phyloP scores from a whole-genome alignment of 2,329 filamentous ascomycete genomes.

The Cladosporium sp. region DNA sequence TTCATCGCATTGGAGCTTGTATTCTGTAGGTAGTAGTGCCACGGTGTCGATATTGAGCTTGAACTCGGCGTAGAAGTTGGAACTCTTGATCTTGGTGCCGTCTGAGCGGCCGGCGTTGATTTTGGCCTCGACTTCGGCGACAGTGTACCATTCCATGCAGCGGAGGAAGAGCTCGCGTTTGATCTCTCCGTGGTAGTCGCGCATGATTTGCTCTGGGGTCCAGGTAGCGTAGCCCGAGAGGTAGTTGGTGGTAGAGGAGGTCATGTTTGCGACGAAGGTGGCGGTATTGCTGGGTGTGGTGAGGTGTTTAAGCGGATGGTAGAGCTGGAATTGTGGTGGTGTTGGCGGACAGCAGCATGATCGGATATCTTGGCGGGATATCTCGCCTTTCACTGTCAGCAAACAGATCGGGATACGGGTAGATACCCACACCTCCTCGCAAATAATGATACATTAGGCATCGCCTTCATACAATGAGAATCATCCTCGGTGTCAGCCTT shows the following conservation, averaged over 20 bases:
- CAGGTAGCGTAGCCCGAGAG: not conserved
- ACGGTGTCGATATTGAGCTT: not conserved
- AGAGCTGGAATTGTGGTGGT: not conserved
- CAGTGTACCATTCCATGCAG: conserved; percentile 14
- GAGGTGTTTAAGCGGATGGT: not conserved
- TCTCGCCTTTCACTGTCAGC: not conserved
- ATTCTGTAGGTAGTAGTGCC: not conserved
- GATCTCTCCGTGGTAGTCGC: not conserved
- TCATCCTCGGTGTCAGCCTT: too few relatives aligned
- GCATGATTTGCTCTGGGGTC: conserved; percentile 2
- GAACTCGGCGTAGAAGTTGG: not conserved
- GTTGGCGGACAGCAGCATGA: not conserved
- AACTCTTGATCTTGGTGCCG: not conserved
- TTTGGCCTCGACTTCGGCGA: conserved; percentile 4
- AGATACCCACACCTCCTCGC: not conserved
- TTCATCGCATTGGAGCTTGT: conserved; percentile 2
- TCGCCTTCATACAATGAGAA: too few relatives aligned
- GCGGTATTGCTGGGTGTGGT: not conserved
- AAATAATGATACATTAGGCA: too few relatives aligned
- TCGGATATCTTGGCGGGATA: not conserved
- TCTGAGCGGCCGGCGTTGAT: not conserved
- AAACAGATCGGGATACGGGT: not conserved
- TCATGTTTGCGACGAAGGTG: not conserved
- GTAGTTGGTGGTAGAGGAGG: not conserved
- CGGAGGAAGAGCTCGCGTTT: not conserved